A percentile compares a stretch with the other conserved stretches of the same genome.
phyloP scores from a whole-genome alignment of 78 protist genomes.

The Pigoraptor vietnamica region DNA sequence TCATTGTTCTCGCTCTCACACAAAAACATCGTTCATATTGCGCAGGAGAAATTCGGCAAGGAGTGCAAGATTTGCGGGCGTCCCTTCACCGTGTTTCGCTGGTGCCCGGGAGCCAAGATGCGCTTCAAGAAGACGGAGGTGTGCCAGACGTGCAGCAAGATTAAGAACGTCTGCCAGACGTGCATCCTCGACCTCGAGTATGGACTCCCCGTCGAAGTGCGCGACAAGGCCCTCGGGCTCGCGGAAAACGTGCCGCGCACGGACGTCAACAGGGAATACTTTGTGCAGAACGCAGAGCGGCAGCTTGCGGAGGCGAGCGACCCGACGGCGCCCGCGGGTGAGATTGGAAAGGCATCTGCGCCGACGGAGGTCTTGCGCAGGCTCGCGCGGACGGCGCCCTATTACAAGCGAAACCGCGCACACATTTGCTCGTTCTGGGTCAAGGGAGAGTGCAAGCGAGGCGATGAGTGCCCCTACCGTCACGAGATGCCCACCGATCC shows the following conservation, averaged over 20 bases:
- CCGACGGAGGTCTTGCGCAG: background rate
- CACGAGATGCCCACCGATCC: constrained; percentile 41
- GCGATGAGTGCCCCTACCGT: constrained; percentile 66
- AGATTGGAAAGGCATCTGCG: background rate
- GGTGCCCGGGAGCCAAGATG: constrained; percentile 21
- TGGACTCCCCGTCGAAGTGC: constrained; percentile 83
- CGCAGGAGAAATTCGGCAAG: constrained; percentile 15
- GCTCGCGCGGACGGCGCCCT: constrained; percentile 58
- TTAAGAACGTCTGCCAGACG: constrained; percentile 91
- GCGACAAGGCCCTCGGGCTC: constrained; percentile 60
- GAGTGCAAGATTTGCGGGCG: constrained; percentile 67
- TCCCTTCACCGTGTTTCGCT: constrained; percentile 74
- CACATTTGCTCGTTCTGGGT: constrained; percentile 72
- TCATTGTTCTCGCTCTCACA: too few species aligned
- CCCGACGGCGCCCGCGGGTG: background rate
- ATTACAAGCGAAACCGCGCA: constrained; percentile 54
- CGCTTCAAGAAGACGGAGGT: constrained; percentile 50
- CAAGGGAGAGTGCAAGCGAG: constrained; percentile 75
- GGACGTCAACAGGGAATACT: constrained; percentile 41
- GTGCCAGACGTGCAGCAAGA: constrained; percentile 86
- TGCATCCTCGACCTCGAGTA: constrained; percentile 87
- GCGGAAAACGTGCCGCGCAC: constrained; percentile 27
- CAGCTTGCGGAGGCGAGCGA: background rate
- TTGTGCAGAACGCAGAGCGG: constrained; percentile 26
- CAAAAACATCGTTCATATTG: too few species aligned